phyloP scores from a whole-genome alignment of 2,329 filamentous ascomycete genomes.

The Trichoderma asperellum region DNA sequence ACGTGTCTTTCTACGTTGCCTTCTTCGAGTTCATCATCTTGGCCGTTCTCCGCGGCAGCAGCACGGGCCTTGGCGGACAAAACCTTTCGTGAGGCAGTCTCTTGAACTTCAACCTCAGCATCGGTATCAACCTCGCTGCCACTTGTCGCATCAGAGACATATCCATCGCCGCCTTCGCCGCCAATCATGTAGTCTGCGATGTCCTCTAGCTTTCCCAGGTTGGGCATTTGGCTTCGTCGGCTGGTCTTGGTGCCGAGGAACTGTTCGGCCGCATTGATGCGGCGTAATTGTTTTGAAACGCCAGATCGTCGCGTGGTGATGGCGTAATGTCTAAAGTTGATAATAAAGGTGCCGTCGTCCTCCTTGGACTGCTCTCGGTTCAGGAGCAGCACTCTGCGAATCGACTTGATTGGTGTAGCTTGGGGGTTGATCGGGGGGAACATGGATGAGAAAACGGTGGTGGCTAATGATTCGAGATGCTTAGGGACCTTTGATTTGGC shows the following conservation, averaged over 20 bases:
- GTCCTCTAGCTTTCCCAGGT: slow-evolving; percentile 87
- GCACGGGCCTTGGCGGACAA: slow-evolving; percentile 56
- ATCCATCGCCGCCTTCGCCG: slow-evolving; percentile 72
- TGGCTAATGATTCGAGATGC: slow-evolving; percentile 90
- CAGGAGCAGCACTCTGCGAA: slow-evolving; percentile 85
- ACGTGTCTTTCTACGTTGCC: slow-evolving; percentile 78
- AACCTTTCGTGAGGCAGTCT: slow-evolving; percentile 66
- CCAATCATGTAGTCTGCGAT: slow-evolving; percentile 95
- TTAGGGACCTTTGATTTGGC: slow-evolving; percentile 76
- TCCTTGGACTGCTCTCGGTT: slow-evolving; percentile 72
- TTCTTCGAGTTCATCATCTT: slow-evolving; percentile 53
- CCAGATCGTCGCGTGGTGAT: slow-evolving; percentile 89
- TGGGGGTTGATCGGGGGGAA: slow-evolving; percentile 96
- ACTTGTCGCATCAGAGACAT: slow-evolving; percentile 81
- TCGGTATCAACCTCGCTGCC: slow-evolving; percentile 94
- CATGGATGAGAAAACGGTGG: slow-evolving; percentile 92
- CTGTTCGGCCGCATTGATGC: slow-evolving; percentile 84
- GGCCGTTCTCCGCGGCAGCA: slow-evolving; percentile 45
- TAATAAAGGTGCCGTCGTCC: slow-evolving; percentile 72
- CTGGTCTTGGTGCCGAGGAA: slow-evolving; percentile 64
- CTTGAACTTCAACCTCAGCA: slow-evolving; percentile 86
- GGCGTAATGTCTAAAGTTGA: slow-evolving; percentile 91
- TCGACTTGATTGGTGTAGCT: slow-evolving; percentile 85
- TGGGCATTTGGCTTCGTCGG: slow-evolving; percentile 74
- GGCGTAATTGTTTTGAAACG: slow-evolving; percentile 79